Conservation (phyloP, 441 rosid genomes). For the Codiaeum variegatum region DNA sequence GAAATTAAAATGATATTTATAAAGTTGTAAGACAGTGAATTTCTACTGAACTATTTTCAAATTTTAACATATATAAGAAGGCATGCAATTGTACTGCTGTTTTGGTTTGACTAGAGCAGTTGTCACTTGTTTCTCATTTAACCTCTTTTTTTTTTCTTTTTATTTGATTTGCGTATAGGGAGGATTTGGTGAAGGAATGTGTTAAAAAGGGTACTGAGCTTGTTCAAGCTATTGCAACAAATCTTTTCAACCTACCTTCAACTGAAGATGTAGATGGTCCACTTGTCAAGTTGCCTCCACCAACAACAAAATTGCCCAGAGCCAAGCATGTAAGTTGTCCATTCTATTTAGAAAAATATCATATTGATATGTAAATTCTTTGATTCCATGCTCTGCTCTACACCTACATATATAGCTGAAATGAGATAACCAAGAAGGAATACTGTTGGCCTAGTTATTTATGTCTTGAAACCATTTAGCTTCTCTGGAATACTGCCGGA, state of each 20-base stretch:
- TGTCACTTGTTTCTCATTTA: background rate
- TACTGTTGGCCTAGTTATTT: constrained; percentile 47
- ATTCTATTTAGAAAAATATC: constrained; percentile 25
- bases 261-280: constrained; percentile 80
- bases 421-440: constrained; percentile 24
- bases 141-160: background rate
- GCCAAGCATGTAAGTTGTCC: constrained; percentile 71
- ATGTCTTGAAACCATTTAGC: constrained; percentile 39
- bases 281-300: constrained; percentile 75
- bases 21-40: background rate
- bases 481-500: constrained; percentile 48
- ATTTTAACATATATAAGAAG: background rate
- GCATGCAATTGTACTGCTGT: background rate
- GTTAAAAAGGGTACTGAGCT: constrained; percentile 58
- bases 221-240: constrained; percentile 69
- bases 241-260: constrained; percentile 69
- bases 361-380: constrained; percentile 34
- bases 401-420: constrained; percentile 38
- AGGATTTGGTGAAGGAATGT: constrained; percentile 60
- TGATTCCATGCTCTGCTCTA: constrained; percentile 29
- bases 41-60: background rate
- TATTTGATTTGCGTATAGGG: constrained; percentile 44
- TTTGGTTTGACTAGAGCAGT: constrained; percentile 6
- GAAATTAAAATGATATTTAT: background rate
- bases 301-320: constrained; percentile 73